Percentiles rank a stretch among this genome's conserved stretches.
phyloP scores from a whole-genome alignment of 768 basidiomycete genomes.

The Mycena crocata region DNA sequence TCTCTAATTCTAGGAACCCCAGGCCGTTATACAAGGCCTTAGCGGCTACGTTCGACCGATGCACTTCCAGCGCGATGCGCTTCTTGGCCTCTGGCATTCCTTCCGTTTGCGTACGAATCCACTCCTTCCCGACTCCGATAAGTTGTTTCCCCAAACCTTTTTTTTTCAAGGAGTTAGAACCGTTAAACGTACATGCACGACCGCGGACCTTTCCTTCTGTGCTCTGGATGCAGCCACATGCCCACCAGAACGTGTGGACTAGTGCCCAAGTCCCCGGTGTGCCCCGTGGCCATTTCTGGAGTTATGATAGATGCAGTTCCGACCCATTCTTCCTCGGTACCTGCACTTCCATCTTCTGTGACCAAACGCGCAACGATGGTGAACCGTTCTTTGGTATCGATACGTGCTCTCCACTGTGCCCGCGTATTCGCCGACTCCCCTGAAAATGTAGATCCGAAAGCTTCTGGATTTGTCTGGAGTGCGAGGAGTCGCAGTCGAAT shows the following conservation, averaged over 20 bases:
- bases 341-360: background rate
- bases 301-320: conserved; percentile 35
- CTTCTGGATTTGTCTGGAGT: conserved; percentile 43
- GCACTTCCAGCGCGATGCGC: conserved; percentile 34
- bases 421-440: conserved; percentile 37
- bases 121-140: conserved; percentile 24
- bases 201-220: conserved; percentile 34
- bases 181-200: too few species aligned
- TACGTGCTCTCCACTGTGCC: conserved; percentile 40
- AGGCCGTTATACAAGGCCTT: conserved; percentile 33
- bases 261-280: conserved; percentile 2
- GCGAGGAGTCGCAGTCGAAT: conserved; percentile 40
- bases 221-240: conserved; percentile 41
- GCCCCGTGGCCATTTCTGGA: conserved; percentile 25
- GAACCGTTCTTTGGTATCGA: conserved; percentile 35
- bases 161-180: background rate
- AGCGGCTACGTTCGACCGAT: conserved; percentile 34
- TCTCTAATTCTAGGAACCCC: conserved; percentile 32
- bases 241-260: conserved; percentile 30
- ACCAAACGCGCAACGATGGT: conserved; percentile 35
- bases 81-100: conserved; percentile 19
- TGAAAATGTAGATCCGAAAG: conserved; percentile 42
- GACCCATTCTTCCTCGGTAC: conserved; percentile 23
- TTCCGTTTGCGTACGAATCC: conserved; percentile 21
- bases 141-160: conserved; percentile 28